Percentiles rank a stretch among this genome's conserved stretches.
phyloP scores from a whole-genome alignment of 2,329 filamentous ascomycete genomes.

The Diaporthe sp. region DNA sequence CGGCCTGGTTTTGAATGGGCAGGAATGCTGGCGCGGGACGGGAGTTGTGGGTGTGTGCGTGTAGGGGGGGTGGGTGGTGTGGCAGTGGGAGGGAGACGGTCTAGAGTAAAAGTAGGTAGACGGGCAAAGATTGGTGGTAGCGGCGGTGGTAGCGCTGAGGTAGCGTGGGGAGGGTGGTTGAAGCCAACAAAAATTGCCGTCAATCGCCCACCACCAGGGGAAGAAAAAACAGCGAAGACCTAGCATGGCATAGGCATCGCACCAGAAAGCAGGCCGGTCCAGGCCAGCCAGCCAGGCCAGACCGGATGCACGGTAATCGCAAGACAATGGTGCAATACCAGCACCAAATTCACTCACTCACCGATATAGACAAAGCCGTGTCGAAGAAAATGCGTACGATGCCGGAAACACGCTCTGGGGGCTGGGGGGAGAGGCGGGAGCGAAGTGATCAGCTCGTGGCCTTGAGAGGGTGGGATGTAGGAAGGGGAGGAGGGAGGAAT shows the following conservation, averaged over 20 bases:
- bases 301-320: not conserved
- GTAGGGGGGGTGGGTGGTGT: not conserved
- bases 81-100: constrained; percentile 7
- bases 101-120: constrained; percentile 10
- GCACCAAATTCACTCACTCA: constrained; percentile 18
- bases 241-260: constrained; percentile 20
- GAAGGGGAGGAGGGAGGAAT: constrained; percentile 15
- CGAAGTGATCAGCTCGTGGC: not conserved
- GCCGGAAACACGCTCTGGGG: not conserved
- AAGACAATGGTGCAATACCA: constrained; percentile 13
- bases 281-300: not conserved
- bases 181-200: constrained; percentile 22
- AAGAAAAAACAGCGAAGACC: not conserved
- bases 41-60: constrained; percentile 18
- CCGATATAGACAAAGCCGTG: not conserved
- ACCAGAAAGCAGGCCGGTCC: not conserved
- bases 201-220: constrained; percentile 1
- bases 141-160: constrained; percentile 1
- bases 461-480: not conserved
- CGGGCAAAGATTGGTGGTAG: not conserved
- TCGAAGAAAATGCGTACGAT: not conserved
- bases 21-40: constrained; percentile 35
- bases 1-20: constrained; percentile 39
- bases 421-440: not conserved
- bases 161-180: constrained; percentile 12